These are phyloP conservation scores for Agaricus subrufescens DNA, from an alignment of 768 basidiomycete genomes.

Conservation along the genomic window DNA sequence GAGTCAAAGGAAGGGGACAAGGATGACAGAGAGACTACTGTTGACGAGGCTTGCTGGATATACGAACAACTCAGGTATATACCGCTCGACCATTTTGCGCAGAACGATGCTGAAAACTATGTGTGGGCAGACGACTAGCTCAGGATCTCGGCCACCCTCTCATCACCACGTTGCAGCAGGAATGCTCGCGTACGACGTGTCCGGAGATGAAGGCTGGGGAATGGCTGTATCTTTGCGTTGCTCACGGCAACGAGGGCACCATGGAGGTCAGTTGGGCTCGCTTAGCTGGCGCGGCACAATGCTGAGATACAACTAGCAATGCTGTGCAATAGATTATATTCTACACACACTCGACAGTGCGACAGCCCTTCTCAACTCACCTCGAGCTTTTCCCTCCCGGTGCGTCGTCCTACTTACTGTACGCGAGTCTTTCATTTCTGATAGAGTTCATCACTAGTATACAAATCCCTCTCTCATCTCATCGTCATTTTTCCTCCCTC, in stretches of 20 bases:
- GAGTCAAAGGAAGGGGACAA: constrained; percentile 17
- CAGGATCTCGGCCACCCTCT: constrained; percentile 85
- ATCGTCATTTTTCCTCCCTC: constrained; percentile 86
- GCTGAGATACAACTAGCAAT: constrained; percentile 51
- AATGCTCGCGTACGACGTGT: constrained; percentile 82
- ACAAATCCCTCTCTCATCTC: constrained; percentile 73
- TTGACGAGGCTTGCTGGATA: constrained; percentile 84
- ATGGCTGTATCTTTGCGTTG: constrained; percentile 95
- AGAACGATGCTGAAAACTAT: neutral
- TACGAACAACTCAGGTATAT: constrained; percentile 54
- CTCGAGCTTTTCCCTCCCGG: constrained; percentile 90
- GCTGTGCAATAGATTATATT: constrained; percentile 97
- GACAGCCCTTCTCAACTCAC: constrained; percentile 86
- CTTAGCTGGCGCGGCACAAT: neutral
- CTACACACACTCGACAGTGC: constrained; percentile 91
- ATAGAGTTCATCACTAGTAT: constrained; percentile 40
- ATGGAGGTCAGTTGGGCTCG: constrained; percentile 60
- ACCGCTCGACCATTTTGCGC: neutral
- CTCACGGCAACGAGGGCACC: constrained; percentile 83
- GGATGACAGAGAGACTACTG: constrained; percentile 44
- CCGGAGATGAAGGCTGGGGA: constrained; percentile 99
- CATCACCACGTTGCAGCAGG: constrained; percentile 79
- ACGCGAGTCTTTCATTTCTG: constrained; percentile 1
- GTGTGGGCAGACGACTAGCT: constrained; percentile 62
- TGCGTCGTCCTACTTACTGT: constrained; percentile 23